Percentiles rank a stretch among this genome's conserved stretches.
These are phyloP conservation scores for Populus hybrid DNA, from an alignment of 441 rosid species.

Conservation along the genomic window DNA sequence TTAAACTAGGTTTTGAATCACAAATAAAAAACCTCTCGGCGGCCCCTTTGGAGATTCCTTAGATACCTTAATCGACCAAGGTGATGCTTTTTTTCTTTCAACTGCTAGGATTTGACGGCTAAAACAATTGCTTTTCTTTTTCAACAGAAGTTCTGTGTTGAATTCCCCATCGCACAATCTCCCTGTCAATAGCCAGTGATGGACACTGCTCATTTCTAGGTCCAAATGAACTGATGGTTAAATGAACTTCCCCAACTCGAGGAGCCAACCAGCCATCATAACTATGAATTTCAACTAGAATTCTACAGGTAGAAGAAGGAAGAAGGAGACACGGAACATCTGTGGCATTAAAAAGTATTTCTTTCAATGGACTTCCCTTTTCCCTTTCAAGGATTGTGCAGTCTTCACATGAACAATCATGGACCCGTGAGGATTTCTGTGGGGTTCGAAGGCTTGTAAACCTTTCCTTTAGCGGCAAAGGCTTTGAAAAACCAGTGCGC, in stretches of 20 bases:
- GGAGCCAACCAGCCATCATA: conserved; percentile 42
- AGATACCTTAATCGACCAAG: conserved; percentile 9
- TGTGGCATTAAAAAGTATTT: background rate
- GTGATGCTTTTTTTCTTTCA: background rate
- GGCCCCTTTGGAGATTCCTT: conserved; percentile 11
- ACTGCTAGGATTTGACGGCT: conserved; percentile 9
- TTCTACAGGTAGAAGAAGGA: background rate
- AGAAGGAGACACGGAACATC: background rate
- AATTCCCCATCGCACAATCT: conserved; percentile 2
- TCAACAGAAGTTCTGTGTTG: background rate
- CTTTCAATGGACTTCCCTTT: background rate
- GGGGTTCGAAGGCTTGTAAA: conserved; percentile 26
- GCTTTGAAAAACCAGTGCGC: conserved; percentile 32
- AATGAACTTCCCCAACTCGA: conserved; percentile 39
- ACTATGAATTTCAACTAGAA: background rate
- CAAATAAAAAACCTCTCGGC: background rate
- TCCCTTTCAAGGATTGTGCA: background rate
- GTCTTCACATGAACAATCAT: background rate
- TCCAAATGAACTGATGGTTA: background rate
- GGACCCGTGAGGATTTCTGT: conserved; percentile 17
- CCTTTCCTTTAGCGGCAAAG: conserved; percentile 39
- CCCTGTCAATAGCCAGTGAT: background rate
- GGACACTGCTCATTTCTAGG: conserved; percentile 1
- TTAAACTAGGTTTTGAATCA: too few species aligned
- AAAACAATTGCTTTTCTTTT: background rate